These are phyloP conservation scores for Talaromyces marneffei DNA, from an alignment of 2,329 filamentous ascomycete species.

Conservation along the genomic window DNA sequence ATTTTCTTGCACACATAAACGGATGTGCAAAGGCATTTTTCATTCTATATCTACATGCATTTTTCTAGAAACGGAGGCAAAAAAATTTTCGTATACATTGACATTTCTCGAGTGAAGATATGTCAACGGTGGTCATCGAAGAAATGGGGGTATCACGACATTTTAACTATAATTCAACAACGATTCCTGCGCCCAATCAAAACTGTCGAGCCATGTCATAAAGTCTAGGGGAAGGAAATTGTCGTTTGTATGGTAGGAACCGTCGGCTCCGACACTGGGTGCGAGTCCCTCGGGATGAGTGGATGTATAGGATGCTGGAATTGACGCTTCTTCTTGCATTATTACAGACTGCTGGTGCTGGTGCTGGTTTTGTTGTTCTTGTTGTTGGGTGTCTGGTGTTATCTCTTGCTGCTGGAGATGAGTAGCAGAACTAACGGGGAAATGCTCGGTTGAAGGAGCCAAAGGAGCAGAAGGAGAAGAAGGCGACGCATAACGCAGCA, in stretches of 20 bases:
- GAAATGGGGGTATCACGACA: neutral
- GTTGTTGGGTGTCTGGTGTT: neutral
- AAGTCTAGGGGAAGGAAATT: slow-evolving; percentile 12
- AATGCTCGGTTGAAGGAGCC: neutral
- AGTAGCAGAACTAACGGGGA: neutral
- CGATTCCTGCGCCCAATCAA: slow-evolving; percentile 18
- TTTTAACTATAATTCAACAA: slow-evolving; percentile 13
- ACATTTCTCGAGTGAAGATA: no score
- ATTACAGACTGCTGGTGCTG: neutral
- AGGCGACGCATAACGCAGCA: neutral
- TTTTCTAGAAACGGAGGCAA: no score
- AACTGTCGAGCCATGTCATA: slow-evolving; percentile 17
- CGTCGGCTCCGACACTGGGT: neutral
- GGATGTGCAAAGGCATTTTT: neutral
- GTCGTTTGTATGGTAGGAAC: neutral
- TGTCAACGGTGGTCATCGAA: no score
- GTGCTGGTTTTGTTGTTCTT: no score
- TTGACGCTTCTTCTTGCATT: neutral
- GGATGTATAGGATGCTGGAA: neutral
- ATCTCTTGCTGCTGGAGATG: neutral
- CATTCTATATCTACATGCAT: no score
- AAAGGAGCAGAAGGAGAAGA: neutral
- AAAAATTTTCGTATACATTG: no score
- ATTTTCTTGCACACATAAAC: neutral
- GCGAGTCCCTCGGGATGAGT: neutral